phyloP scores from a whole-genome alignment of 1,139 yeast genomes.

The Sugiyamaella castrensis region DNA sequence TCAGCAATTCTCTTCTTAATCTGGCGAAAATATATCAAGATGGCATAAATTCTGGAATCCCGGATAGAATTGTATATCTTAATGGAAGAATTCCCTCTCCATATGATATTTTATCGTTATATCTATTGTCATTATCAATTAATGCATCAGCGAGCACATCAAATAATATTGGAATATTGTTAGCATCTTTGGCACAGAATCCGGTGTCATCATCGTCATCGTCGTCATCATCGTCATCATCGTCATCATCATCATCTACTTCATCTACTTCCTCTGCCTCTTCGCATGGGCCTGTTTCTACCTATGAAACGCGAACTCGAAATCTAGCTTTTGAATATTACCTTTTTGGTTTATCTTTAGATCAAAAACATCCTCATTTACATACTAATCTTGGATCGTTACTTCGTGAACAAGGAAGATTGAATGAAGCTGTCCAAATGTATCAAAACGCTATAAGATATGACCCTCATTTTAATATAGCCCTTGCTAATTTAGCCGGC shows the following conservation, averaged over 20 bases:
- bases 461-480: conserved; percentile 36
- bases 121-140: conserved; percentile 34
- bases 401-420: conserved; percentile 34
- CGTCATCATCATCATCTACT: too few species aligned
- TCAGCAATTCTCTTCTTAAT: conserved; percentile 34
- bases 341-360: conserved; percentile 35
- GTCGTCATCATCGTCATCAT: too few species aligned
- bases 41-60: conserved; percentile 34
- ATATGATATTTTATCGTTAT: conserved; percentile 33
- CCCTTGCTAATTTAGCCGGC: conserved; percentile 37
- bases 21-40: conserved; percentile 39
- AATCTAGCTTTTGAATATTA: conserved; percentile 34
- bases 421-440: conserved; percentile 34
- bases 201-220: conserved; percentile 1
- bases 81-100: conserved; percentile 34
- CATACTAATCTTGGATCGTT: conserved; percentile 38
- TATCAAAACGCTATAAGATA: conserved; percentile 35
- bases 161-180: conserved; percentile 36
- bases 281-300: conserved; percentile 14
- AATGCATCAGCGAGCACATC: conserved; percentile 37
- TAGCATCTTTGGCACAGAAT: conserved; percentile 27
- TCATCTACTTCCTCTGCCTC: too few species aligned
- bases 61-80: conserved; percentile 28
- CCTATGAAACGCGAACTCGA: conserved; percentile 13
- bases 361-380: conserved; percentile 36